These are phyloP conservation scores for Beta macrorhiza DNA, from an alignment of 179 eudicot genomes.

Conservation along the genomic window DNA sequence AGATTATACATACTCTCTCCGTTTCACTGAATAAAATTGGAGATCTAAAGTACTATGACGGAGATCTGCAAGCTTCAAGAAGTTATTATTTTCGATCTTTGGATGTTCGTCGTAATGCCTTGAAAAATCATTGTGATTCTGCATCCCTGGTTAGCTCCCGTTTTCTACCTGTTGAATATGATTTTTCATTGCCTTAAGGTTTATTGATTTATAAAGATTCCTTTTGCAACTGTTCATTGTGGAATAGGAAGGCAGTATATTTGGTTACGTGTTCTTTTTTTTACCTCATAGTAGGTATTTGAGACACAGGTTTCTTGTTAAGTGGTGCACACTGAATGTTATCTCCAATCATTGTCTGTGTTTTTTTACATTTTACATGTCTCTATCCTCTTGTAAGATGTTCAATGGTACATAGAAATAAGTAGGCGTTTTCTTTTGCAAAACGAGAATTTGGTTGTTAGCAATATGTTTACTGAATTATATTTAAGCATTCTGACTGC, in stretches of 20 bases:
- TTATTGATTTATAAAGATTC: neutral
- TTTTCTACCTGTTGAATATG: neutral
- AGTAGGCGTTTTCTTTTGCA: neutral
- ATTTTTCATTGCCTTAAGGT: conserved; percentile 5
- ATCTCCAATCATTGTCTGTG: neutral
- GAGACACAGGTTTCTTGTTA: neutral
- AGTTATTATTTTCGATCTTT: conserved; percentile 64
- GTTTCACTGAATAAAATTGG: conserved; percentile 93
- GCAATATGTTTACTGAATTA: neutral
- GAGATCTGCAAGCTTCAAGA: conserved; percentile 74
- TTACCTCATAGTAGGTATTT: neutral
- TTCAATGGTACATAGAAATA: neutral
- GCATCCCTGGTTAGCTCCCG: conserved; percentile 66
- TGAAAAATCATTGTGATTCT: conserved; percentile 47
- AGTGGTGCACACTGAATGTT: neutral
- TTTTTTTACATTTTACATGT: neutral
- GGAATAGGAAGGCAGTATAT: neutral
- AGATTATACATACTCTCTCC: conserved; percentile 85
- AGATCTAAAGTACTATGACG: conserved; percentile 86
- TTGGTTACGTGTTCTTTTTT: neutral
- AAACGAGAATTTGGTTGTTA: neutral
- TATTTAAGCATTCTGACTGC: neutral
- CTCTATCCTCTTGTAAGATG: neutral
- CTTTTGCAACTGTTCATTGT: conserved; percentile 3
- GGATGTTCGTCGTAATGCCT: conserved; percentile 46